Evolutionary conservation across 2,329 filamentous ascomycete genomes (phyloP).

Genomic region (Curvularia eragrostidis): DNA sequence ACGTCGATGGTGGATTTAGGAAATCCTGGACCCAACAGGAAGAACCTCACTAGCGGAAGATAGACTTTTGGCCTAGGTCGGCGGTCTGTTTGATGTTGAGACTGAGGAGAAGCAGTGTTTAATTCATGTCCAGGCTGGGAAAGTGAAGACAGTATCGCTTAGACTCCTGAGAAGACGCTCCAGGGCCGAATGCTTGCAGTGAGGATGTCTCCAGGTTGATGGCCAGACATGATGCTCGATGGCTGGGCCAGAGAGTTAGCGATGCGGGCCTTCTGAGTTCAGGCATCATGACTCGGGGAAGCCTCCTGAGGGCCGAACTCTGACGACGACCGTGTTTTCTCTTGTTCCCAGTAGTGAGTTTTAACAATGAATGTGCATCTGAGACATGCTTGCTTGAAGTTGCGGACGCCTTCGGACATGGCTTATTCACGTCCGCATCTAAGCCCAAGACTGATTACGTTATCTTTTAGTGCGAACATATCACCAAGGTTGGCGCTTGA

Average conservation of each 20-base stretch:
- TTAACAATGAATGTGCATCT: background rate
- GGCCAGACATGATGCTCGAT: too few species aligned
- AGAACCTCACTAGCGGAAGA: background rate
- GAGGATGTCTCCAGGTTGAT: background rate
- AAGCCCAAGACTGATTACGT: background rate
- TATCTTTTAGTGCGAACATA: background rate
- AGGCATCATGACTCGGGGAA: background rate
- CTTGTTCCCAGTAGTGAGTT: background rate
- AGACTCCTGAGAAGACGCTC: background rate
- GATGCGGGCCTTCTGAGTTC: background rate
- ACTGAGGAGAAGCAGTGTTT: background rate
- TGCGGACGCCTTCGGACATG: background rate
- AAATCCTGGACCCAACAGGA: background rate
- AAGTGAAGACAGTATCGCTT: background rate
- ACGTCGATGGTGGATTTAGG: too few species aligned
- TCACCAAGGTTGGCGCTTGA: background rate
- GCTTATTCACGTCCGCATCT: background rate
- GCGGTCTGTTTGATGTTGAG: background rate
- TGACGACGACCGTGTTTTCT: background rate
- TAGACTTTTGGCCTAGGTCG: background rate
- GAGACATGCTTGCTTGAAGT: background rate
- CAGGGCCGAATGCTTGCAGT: background rate
- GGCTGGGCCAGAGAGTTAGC: background rate
- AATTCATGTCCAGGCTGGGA: background rate
- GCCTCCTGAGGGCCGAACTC: background rate